phyloP scores from a whole-genome alignment of 1,284 basidiomycete genomes.

The Cystobasidiaceae sp. region DNA sequence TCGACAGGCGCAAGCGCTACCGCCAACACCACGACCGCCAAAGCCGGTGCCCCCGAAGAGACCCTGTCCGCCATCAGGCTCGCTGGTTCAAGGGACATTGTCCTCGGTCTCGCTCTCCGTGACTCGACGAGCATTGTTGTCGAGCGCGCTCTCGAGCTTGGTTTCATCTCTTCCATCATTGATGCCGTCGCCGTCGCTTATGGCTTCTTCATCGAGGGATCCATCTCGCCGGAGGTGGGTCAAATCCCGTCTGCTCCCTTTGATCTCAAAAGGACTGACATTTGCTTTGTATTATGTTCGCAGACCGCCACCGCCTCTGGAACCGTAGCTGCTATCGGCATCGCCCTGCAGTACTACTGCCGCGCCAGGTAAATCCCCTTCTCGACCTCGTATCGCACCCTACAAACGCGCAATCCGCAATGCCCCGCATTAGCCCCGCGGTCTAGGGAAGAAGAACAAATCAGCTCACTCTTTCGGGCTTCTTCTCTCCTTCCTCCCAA shows the following conservation, averaged over 20 bases:
- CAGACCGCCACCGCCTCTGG: conserved; percentile 28
- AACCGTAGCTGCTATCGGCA: conserved; percentile 21
- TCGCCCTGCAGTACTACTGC: conserved; percentile 29
- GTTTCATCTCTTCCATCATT: conserved; percentile 8
- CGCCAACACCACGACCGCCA: conserved; percentile 29
- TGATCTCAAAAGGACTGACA: background rate
- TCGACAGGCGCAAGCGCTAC: conserved; percentile 13
- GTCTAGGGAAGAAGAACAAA: background rate
- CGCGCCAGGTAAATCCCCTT: conserved; percentile 26
- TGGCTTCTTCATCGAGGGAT: conserved; percentile 30
- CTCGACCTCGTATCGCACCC: too few species aligned
- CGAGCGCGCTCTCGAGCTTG: too few species aligned
- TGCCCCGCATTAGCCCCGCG: too few species aligned
- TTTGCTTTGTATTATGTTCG: background rate
- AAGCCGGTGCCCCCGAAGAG: conserved; percentile 28
- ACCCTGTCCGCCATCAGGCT: conserved; percentile 22
- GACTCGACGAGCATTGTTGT: too few species aligned
- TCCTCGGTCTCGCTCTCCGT: conserved; percentile 31
- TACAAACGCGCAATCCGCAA: background rate
- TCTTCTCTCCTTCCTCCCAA: too few species aligned
- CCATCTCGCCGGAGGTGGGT: conserved; percentile 27
- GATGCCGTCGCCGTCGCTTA: conserved; percentile 25
- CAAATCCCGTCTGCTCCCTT: too few species aligned
- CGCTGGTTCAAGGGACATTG: conserved; percentile 29
- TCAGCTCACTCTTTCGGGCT: too few species aligned